Base-by-base conservation (phyloP, 31 red algal genomes). In the Bonnemaisonia californica region DNA sequence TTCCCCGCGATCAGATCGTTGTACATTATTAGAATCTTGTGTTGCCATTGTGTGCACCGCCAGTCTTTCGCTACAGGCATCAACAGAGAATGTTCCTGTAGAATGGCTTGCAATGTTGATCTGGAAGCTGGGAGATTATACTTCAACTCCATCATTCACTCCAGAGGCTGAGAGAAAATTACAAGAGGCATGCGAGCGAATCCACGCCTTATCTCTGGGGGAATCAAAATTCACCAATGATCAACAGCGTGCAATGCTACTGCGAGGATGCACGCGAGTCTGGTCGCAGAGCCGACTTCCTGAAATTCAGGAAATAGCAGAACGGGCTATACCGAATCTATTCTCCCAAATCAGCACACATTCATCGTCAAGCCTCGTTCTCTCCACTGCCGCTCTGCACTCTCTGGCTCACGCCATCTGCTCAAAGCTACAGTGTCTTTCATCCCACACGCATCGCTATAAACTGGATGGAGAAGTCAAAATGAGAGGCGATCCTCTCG, bases 391-490 rank as follows among this genome's bases (percentile, higher is more conserved):
- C 13, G 47, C 71, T 21, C 48, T 87, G 9, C 2, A 47, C 23
- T 37, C 74, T 12, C 32, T 87, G 18, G 1, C 12, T 1, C 40
- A 87, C 62, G 2, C 26, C 16, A 78, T 87, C 13, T 77, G 72
- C 57, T 71, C 62, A 1, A 31, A 69, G 28, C 31, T 78, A 19
- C 24, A 61, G 19, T 87, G 83, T 54, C 12, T 1, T 5, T 23
- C 32, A 8, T 24, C 35, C 47, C 71, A 70, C 67, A 65, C 27
- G 2, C 30, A 57, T 21, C 27, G 26, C 3, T 21, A 77, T 41
- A 35, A 51, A 51, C 45, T 11, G 45, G 16, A 51, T 16, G 9
- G 41, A 61, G 64, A 12, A 26, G 32, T 19, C 24, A 77, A 5
- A 31, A 54, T 31, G 41, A 58, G 31, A 24, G 55, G 35, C 4